Evolutionary conservation across 129 eudicot species (phyloP), one percentile per base, ranked within the genome.

Genomic region (Escallonia herrerae): DNA sequence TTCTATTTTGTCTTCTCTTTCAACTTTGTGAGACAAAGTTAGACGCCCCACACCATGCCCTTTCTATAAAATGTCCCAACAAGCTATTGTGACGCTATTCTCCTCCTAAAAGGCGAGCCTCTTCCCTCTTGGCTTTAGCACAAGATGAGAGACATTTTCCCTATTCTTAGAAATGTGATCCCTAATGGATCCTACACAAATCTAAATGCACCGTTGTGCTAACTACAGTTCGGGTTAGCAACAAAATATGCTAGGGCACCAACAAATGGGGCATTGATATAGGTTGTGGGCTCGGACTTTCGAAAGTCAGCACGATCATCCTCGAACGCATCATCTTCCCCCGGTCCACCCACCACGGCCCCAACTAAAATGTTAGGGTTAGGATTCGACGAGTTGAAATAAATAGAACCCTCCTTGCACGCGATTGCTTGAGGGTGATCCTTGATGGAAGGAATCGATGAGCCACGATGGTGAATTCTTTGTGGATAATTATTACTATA

Each of bases 271-370:
- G 98, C 98, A 76, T 93, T 93, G 52, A 86, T 89, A 37, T 93
- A 93, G 1, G 98, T 93, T 0, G 98, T 86, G 11, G 98, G 98
- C 69, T 93, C 98, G 0, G 98, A 88, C 60, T 93, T 83, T 56
- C 74, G 63, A 73, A 77, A 88, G 80, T 88, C 95, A 12, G 44
- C 81, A 63, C 98, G 75, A 71, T 86, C 87, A 74, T 93, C 98
- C 7, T 69, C 95, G 49, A 81, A 93, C 47, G 12, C 61, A 53
- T 93, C 98, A 51, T 93, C 95, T 50, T 88, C 91, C 37, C 83
- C 95, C 0, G 98, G 98, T 15, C 98, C 98, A 54, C 98, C 98
- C 11, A 86, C 95, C 13, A 93, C 63, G 2, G 98, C 98, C 65
- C 98, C 98, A 5, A 82, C 78, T 58, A 83, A 72, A 13, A 83